These are phyloP conservation scores for Coprinopsis strossmayeri DNA, from an alignment of 768 basidiomycete genomes.

Conservation along the genomic window DNA sequence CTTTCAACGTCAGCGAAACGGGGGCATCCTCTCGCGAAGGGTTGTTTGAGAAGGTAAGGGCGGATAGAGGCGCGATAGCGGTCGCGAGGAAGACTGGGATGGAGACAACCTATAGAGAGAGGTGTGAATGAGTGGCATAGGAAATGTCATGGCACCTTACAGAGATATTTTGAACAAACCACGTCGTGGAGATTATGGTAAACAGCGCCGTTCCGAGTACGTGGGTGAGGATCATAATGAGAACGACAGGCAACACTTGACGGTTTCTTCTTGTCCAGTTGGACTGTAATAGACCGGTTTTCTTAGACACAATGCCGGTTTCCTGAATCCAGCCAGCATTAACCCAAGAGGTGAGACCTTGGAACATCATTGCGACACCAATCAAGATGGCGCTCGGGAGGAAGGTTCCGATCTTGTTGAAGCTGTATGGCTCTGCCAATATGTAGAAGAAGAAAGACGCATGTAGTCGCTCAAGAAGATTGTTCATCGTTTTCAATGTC, in stretches of 20 bases:
- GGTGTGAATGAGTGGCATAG: conserved; percentile 2
- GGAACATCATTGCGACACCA: conserved; percentile 80
- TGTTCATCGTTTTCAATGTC: conserved; percentile 84
- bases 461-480: conserved; percentile 91
- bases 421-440: conserved; percentile 51
- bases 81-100: conserved; percentile 13
- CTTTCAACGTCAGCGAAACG: conserved; percentile 49
- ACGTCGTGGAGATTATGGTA: conserved; percentile 34
- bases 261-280: conserved; percentile 44
- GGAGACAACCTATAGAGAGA: conserved; percentile 2
- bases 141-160: conserved; percentile 25
- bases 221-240: conserved; percentile 54
- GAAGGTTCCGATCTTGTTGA: conserved; percentile 88
- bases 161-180: conserved; percentile 32
- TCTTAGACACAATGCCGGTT: conserved; percentile 12
- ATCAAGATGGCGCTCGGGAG: conserved; percentile 84
- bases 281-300: background rate
- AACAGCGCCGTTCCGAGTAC: conserved; percentile 47
- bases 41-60: conserved; percentile 23
- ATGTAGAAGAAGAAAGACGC: conserved; percentile 98
- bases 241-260: conserved; percentile 46
- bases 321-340: conserved; percentile 48
- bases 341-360: conserved; percentile 71
- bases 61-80: conserved; percentile 24
- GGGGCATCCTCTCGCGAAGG: conserved; percentile 25